Evolutionary conservation across 495 filamentous ascomycete genomes (phyloP), one percentile per base, ranked within the genome.

Genomic region (Neurospora africana): DNA sequence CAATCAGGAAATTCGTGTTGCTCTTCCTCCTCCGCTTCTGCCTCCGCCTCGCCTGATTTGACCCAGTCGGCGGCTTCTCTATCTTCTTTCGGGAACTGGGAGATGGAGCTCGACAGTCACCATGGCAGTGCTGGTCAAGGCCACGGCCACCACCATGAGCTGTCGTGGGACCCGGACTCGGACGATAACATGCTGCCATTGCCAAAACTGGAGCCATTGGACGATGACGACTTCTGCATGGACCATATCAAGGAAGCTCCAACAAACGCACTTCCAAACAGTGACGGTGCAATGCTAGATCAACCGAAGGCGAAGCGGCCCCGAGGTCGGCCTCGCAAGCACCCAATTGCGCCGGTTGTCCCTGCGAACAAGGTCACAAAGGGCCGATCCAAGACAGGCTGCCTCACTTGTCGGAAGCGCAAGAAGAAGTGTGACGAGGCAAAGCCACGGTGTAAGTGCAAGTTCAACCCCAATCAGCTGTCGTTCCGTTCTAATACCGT

Each of bases 341-440:
- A 96, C 77, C 93, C 93, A 19, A 83, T 91, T 41, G 85, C 86
- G 8, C 81, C 86, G 38, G 81, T 80, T 68, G 73, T 80, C 43
- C 72, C 76, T 15, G 78, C 80, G 37, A 87, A 84, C 80, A 95
- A 95, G 75, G 80, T 91, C 70, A 89, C 92, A 68, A 95, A 96
- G 76, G 92, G 91, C n/a, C 86, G 94, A 23, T 96, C 93, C 72
- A 97, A 97, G 84, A 97, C 94, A 4, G 94, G 94, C 1, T 97
- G 94, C 81, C 91, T 95, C 71, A 97, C 94, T 68, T 98, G 94
- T 84, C 87, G 94, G 71, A 91, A 91, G 77, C 86, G 94, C 38
- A 97, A 97, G 84, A 98, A 97, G 91, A 98, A 98, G 83, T 98
- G 94, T 82, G 94, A 97, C 78, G 94, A 98, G 84, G 89, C 90